Conservation (phyloP, 2,329 filamentous ascomycete species). For the Aspergillus fumigatus region DNA sequence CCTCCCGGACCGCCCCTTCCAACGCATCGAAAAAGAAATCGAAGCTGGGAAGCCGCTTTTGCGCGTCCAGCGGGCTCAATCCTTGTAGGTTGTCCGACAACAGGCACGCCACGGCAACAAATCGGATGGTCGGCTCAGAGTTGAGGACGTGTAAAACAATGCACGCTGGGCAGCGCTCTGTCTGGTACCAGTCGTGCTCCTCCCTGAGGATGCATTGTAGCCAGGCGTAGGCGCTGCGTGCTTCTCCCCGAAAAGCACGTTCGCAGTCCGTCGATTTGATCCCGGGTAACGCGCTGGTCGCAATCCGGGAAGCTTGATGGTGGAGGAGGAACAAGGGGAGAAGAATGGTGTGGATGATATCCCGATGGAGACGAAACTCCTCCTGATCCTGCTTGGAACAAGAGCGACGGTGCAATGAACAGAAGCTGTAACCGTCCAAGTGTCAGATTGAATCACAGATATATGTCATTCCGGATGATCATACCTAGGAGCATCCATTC, state of each 20-base stretch:
- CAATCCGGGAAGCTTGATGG: slow-evolving; percentile 51
- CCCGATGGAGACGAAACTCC: slow-evolving; percentile 49
- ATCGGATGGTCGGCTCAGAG: slow-evolving; percentile 43
- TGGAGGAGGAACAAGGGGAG: slow-evolving; percentile 56
- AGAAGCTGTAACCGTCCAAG: slow-evolving; percentile 26
- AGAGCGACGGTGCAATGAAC: slow-evolving; percentile 29
- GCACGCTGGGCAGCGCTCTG: slow-evolving; percentile 50
- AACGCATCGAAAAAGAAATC: slow-evolving; percentile 37
- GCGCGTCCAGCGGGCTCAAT: slow-evolving; percentile 16
- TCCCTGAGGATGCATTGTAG: slow-evolving; percentile 55
- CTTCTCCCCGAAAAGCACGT: slow-evolving; percentile 53
- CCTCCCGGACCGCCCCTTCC: slow-evolving; percentile 37
- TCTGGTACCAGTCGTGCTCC: slow-evolving; percentile 55
- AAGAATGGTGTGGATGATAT: slow-evolving; percentile 55
- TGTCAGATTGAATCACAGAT: background rate
- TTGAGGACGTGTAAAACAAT: slow-evolving; percentile 40
- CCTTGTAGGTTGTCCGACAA: slow-evolving; percentile 33
- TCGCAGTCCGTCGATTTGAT: slow-evolving; percentile 50
- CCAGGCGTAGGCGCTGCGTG: slow-evolving; percentile 55
- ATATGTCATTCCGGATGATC: background rate
- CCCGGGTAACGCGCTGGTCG: slow-evolving; percentile 46
- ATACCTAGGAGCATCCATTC: slow-evolving; percentile 30
- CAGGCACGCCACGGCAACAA: slow-evolving; percentile 39
- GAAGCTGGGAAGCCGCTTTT: slow-evolving; percentile 26
- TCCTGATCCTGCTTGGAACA: slow-evolving; percentile 29